These are phyloP conservation scores for Hamamelis virginiana DNA, from an alignment of 164 flowering plant species.

Conservation along the genomic window DNA sequence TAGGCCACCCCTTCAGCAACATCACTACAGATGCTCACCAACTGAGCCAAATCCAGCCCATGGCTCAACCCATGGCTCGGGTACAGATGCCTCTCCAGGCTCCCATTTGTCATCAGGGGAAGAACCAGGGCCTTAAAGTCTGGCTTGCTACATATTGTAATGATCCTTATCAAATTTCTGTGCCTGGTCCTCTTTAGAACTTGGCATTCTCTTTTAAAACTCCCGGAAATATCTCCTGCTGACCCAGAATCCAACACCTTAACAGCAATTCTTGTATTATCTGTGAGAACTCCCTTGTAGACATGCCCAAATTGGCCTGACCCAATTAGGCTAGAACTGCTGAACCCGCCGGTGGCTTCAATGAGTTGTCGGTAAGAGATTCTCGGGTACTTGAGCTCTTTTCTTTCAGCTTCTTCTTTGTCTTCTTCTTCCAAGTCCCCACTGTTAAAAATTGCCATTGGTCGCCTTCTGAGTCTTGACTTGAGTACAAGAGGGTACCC, in stretches of 20 bases:
- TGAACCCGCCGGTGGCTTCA: constrained; percentile 82
- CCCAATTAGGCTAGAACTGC: constrained; percentile 61
- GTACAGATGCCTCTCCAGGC: constrained; percentile 75
- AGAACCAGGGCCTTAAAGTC: constrained; percentile 87
- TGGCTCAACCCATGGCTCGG: constrained; percentile 31
- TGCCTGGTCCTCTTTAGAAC: constrained; percentile 72
- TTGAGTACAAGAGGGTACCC: constrained; percentile 37
- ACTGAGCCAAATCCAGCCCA: constrained; percentile 49
- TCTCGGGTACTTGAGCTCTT: constrained; percentile 54
- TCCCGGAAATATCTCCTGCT: constrained; percentile 40
- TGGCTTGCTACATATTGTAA: constrained; percentile 74
- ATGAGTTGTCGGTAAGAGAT: constrained; percentile 62
- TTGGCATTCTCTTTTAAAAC: constrained; percentile 86
- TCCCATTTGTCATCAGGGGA: constrained; percentile 88
- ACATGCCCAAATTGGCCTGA: constrained; percentile 83
- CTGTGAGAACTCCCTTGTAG: constrained; percentile 70
- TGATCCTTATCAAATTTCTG: constrained; percentile 76
- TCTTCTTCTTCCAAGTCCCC: constrained; percentile 33
- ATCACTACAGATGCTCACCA: constrained; percentile 74
- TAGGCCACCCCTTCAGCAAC: constrained; percentile 87
- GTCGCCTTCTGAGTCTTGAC: constrained; percentile 27
- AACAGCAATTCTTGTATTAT: constrained; percentile 70
- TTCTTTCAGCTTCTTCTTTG: constrained; percentile 30
- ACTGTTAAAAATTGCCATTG: constrained; percentile 20
- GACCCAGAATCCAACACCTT: constrained; percentile 59